Conservation (phyloP, 108 stramenopile genomes). For the Discostella pseudostelligera region DNA sequence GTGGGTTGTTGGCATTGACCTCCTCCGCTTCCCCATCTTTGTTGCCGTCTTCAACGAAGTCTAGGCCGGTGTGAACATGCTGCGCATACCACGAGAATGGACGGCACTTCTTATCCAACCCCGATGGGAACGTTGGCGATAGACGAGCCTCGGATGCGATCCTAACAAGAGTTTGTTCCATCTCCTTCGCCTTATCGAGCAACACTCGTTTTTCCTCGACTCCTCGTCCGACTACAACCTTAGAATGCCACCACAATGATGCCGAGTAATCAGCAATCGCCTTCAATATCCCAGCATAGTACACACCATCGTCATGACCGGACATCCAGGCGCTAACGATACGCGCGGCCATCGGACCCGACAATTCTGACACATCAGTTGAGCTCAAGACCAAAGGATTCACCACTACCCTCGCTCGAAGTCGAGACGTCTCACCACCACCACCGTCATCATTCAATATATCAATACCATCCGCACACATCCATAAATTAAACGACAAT, state of each 20-base stretch:
- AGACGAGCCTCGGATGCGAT: conserved; percentile 51
- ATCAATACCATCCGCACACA: conserved; percentile 88
- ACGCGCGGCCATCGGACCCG: conserved; percentile 47
- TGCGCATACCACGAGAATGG: conserved; percentile 74
- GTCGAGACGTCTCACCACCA: conserved; percentile 26
- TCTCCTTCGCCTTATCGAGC: conserved; percentile 21
- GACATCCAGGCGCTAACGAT: conserved; percentile 75
- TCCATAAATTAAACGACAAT: conserved; percentile 76
- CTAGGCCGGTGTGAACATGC: conserved; percentile 47
- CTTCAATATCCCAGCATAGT: conserved; percentile 44
- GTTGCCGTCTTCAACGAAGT: conserved; percentile 31
- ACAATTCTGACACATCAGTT: too few relatives aligned
- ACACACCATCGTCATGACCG: conserved; percentile 49
- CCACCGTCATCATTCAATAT: conserved; percentile 39
- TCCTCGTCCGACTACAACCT: not conserved
- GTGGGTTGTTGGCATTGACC: conserved; percentile 1
- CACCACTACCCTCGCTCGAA: conserved; percentile 10
- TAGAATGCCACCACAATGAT: conserved; percentile 23
- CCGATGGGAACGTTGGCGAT: conserved; percentile 44
- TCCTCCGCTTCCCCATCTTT: conserved; percentile 20
- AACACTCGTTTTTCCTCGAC: conserved; percentile 8
- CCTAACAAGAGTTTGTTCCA: conserved; percentile 36
- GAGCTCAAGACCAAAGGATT: too few relatives aligned
- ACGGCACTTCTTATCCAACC: conserved; percentile 62
- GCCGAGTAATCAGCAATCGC: conserved; percentile 38